These are phyloP conservation scores for Annulohypoxylon moriforme DNA, from an alignment of 495 filamentous ascomycete species.

Conservation along the genomic window DNA sequence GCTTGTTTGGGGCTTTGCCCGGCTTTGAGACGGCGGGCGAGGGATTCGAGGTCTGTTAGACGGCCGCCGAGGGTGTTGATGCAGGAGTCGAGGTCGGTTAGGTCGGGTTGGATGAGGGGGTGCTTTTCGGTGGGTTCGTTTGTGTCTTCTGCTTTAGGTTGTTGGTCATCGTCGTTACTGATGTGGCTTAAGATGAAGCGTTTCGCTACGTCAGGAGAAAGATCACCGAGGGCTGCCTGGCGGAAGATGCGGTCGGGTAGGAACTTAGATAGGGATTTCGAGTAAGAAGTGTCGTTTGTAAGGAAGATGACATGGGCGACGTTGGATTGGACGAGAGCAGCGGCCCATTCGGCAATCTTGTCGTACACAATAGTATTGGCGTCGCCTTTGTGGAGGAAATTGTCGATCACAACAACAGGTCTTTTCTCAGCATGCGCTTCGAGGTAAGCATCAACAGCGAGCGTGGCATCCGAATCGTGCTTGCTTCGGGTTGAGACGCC, in stretches of 20 bases:
- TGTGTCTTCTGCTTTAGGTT: slow-evolving; percentile 30
- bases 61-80: slow-evolving; percentile 87
- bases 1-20: slow-evolving; percentile 88
- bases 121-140: slow-evolving; percentile 21
- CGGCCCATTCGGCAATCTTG: slow-evolving; percentile 92
- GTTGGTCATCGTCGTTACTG: slow-evolving; percentile 38
- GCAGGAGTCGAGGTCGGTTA: slow-evolving; percentile 78
- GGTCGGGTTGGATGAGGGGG: slow-evolving; percentile 56
- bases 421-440: slow-evolving; percentile 88
- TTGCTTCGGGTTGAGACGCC: slow-evolving; percentile 76
- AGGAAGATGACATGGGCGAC: slow-evolving; percentile 96
- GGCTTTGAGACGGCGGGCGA: slow-evolving; percentile 88
- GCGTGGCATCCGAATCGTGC: slow-evolving; percentile 74
- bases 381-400: slow-evolving; percentile 85
- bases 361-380: slow-evolving; percentile 83
- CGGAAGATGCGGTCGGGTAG: slow-evolving; percentile 93
- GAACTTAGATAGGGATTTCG: slow-evolving; percentile 86
- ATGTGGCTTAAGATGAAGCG: slow-evolving; percentile 89
- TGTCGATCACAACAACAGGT: slow-evolving; percentile 92
- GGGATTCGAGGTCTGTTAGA: slow-evolving; percentile 91
- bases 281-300: slow-evolving; percentile 90
- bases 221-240: slow-evolving; percentile 84
- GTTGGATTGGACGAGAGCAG: slow-evolving; percentile 85
- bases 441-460: slow-evolving; percentile 88
- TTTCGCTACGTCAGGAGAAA: slow-evolving; percentile 85